These are phyloP conservation scores for Raphanus sativus DNA, from an alignment of 345 rosid genomes.

Conservation along the genomic window DNA sequence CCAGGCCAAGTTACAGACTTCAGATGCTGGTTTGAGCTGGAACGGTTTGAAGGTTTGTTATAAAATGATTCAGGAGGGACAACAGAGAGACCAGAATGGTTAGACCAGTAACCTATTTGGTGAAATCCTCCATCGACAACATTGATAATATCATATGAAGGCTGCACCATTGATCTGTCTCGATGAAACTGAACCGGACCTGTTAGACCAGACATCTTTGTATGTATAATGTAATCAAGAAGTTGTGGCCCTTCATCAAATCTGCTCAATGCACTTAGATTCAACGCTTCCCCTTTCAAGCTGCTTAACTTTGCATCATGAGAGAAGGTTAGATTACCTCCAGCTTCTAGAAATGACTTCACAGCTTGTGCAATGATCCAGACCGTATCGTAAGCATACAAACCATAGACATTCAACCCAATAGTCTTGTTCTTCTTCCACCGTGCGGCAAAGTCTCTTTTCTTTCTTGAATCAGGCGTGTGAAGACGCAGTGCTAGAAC, in stretches of 20 bases:
- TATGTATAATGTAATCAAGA: constrained; percentile 55
- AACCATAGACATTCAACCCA: constrained; percentile 72
- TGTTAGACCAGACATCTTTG: constrained; percentile 74
- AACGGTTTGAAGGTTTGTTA: constrained; percentile 59
- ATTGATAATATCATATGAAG: constrained; percentile 75
- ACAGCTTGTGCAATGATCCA: constrained; percentile 83
- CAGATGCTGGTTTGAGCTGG: constrained; percentile 71
- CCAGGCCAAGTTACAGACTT: constrained; percentile 82
- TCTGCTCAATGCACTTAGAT: constrained; percentile 67
- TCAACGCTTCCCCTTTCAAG: constrained; percentile 52
- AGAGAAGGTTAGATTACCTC: constrained; percentile 70
- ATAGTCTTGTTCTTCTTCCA: constrained; percentile 61
- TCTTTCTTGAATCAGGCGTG: constrained; percentile 61
- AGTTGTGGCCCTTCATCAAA: constrained; percentile 67
- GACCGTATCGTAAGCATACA: constrained; percentile 89
- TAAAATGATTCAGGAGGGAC: constrained; percentile 76
- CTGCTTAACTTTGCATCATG: constrained; percentile 47
- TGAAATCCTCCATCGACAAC: constrained; percentile 41
- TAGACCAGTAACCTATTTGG: constrained; percentile 87
- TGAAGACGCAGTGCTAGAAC: constrained; percentile 76
- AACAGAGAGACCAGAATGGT: constrained; percentile 74
- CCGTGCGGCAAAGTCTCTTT: constrained; percentile 53
- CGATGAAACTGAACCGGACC: constrained; percentile 63
- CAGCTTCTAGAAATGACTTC: constrained; percentile 59
- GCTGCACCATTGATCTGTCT: constrained; percentile 61